Base-by-base conservation (phyloP, 306 rosid genomes). In the Myrica gale region DNA sequence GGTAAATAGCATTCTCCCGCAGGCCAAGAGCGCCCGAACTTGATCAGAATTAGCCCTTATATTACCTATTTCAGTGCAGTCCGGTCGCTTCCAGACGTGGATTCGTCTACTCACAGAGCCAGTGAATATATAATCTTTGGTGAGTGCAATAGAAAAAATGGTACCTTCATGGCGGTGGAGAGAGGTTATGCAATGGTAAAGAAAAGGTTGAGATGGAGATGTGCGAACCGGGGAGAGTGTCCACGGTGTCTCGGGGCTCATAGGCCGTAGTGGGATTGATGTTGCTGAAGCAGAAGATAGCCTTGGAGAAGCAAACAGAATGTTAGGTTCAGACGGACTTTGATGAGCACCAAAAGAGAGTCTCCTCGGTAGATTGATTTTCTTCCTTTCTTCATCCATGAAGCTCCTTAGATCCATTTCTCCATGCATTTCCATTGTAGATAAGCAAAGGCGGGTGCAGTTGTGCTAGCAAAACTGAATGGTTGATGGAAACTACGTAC, bases 141-240 rank as follows among this genome's bases (percentile, higher is more conserved):
- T 71, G 54, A 84, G 72, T 0, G 88, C 60, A 19, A 87, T 78
- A 5, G 88, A 82, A 80, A 80, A 75, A 23, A 87, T 82, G 69
- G 84, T 84, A 13, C 88, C 90, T 73, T 87, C 88, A 5, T 81
- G 83, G 65, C 87, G 87, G 77, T 87, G 90, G 26, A 87, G 87
- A 44, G 90, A 87, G 20, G 90, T 87, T 48, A 87, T 84, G 87
- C 90, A 87, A 41, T 84, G 87, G 76, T 84, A 87, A 56, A 87
- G 79, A 44, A 82, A 82, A 11, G 82, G 84, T 17, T 77, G 85
- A 1, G 78, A 39, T 11, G 86, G 82, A 47, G 80, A 70, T 11
- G 82, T 74, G 11, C 84, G 75, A 15, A 80, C 75, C 0, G 84
- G 84, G 21, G 86, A 82, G 48, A 82, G 79, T 51, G 83, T 74